Base-by-base conservation (phyloP, 257 asterid species). In the Echium plantagineum region DNA sequence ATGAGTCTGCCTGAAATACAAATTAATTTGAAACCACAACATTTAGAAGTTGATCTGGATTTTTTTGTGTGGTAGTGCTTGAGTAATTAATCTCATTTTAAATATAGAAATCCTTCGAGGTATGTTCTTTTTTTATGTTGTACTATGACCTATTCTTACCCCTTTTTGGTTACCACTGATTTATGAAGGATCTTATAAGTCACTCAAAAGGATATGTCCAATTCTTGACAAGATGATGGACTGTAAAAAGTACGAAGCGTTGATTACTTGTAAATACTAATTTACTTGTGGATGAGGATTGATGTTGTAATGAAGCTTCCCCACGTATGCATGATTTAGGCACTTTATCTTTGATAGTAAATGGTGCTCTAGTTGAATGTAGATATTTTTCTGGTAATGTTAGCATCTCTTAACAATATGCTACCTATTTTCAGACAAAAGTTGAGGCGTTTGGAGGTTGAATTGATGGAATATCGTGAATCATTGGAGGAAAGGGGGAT, bases 391-490 rank as follows among this genome's bases (percentile, higher is more conserved):
- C 10, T 28, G 32, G 49, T 13, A 10, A 17, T 42, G 0, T 10
- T 42, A 13, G 16, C 16, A 42, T 10, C 49, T 42, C 49, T 53
- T 21, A 53, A 53, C 12, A 7, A n/a, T 53, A 21, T 53, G 28
- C 28, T 35, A 13, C 48, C 31, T 59, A 10, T 49, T 47, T 26
- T 65, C 85, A 90, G 97, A 68, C 96, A 81, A 74, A 90, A 83
- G 73, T 57, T 87, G 78, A 87, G 97, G 79, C 89, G 81, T n/a
- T 74, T 87, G 64, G 97, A 90, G 75, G 96, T 87, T 63, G 87
- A 83, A 48, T 65, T 90, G 70, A 87, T 90, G 72, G 94, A 87
- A 70, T 90, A 87, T 69, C 89, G 90, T 10, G 97, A 90, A 81
- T 83, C 90, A 70, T 90, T 90, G 70, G 97, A 85, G 78, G 96